Conservation (phyloP, 2,329 filamentous ascomycete genomes). For the Pyrenochaeta sp. region DNA sequence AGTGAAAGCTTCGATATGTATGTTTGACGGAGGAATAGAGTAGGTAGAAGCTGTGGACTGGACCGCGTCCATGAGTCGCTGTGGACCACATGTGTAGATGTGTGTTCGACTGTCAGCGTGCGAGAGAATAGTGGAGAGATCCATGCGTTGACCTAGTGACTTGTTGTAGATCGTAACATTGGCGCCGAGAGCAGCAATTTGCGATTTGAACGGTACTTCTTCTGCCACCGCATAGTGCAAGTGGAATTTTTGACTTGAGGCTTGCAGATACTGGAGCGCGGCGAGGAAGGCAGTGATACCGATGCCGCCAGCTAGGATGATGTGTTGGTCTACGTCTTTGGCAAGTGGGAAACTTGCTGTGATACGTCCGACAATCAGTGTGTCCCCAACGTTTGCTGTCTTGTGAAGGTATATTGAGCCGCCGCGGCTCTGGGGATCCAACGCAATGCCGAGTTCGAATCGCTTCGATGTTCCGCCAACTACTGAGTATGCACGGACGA, state of each 20-base stretch:
- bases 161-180: constrained; percentile 64
- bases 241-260: constrained; percentile 51
- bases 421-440: constrained; percentile 65
- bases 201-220: constrained; percentile 65
- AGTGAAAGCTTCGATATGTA: constrained; percentile 69
- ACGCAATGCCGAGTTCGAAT: constrained; percentile 67
- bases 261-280: constrained; percentile 52
- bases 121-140: constrained; percentile 59
- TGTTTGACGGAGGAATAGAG: constrained; percentile 59
- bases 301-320: constrained; percentile 71
- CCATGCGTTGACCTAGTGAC: constrained; percentile 60
- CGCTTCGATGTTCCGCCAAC: constrained; percentile 59
- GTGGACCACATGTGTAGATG: constrained; percentile 69
- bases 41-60: constrained; percentile 51
- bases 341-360: constrained; percentile 59
- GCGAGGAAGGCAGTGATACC: constrained; percentile 71
- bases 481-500: constrained; percentile 69
- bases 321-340: constrained; percentile 62
- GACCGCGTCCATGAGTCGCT: constrained; percentile 64
- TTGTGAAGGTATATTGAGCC: constrained; percentile 68
- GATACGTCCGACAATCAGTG: constrained; percentile 61
- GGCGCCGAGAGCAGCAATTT: constrained; percentile 54
- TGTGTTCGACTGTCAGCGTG: constrained; percentile 62
- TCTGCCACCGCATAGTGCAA: constrained; percentile 67
- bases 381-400: constrained; percentile 56